Conservation (phyloP, 1,139 yeast genomes). For the Diutina ranongensis region DNA sequence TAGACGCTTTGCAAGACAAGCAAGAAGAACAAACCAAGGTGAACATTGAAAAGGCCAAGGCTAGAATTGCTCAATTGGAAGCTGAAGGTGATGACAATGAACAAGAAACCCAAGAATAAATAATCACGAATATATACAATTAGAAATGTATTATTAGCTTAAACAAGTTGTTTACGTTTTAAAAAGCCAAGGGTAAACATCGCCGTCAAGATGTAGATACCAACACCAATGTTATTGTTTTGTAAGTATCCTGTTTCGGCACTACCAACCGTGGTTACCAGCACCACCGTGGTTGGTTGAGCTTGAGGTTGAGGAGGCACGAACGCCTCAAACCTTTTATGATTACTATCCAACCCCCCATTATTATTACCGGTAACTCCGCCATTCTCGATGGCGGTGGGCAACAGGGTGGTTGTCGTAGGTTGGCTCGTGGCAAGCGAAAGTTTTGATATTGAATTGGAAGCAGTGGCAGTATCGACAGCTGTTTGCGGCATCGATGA, state of each 20-base stretch:
- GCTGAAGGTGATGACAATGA: constrained; percentile 23
- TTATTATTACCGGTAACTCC: not conserved
- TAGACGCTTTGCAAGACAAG: constrained; percentile 54
- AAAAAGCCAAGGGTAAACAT: not conserved
- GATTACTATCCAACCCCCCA: not conserved
- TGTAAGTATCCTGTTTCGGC: not conserved
- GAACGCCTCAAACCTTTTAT: not conserved
- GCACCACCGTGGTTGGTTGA: not conserved
- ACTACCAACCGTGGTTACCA: constrained; percentile 1
- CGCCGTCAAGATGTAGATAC: not conserved
- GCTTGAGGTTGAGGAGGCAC: no score
- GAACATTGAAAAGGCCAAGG: constrained; percentile 66
- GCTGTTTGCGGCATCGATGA: not conserved
- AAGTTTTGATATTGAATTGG: not conserved
- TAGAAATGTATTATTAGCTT: no score
- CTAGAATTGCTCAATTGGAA: constrained; percentile 57
- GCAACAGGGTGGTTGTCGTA: not conserved
- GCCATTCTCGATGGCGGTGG: constrained; percentile 2
- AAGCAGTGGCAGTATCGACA: not conserved
- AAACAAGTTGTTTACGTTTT: not conserved
- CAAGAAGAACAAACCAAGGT: constrained; percentile 77
- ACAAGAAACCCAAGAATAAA: constrained; percentile 16
- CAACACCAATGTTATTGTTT: not conserved
- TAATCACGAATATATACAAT: no score
- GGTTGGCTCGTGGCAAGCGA: not conserved